Base-by-base conservation (phyloP, 2,329 filamentous ascomycete species). In the Hypomyces perniciosus region DNA sequence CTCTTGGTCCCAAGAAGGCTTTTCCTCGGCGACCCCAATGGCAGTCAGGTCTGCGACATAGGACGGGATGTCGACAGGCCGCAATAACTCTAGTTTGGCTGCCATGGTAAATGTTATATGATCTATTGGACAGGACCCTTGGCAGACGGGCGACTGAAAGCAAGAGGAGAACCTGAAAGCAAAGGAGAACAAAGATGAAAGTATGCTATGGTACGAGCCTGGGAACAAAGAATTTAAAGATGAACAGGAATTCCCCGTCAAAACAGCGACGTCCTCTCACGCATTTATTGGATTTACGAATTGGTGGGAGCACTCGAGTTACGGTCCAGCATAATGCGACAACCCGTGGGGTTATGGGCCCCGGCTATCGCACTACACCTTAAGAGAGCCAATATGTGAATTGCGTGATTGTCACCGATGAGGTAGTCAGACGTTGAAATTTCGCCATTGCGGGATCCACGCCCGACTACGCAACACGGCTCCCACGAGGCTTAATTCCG, bases 1-100 rank as follows among this genome's bases (percentile, higher is more conserved):
- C 8, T 57, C 51, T n/a, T 59, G 50, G 3, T 56, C 48, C 37
- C 20, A 20, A 20, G 52, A 47, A 5, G 56, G 43, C 12, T 55
- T 51, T 20, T 64, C 45, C 43, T 63, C 60, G 40, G 63, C 56
- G 37, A 65, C 55, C n/a, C 58, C 55, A 12, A 64, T 54, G 31
- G 62, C 49, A 4, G 52, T 47, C 35, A 60, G 59, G 37, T 62
- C 58, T 46, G 62, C 61, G 13, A 47, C 47, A 50, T 64, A 60
- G 52, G 51, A 50, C 47, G 56, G 58, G 52, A 60, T 56, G n/a
- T 56, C 57, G 44, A 51, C 54, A 48, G 49, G 59, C 48, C 44
- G 60, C 52, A 51, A 57, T 28, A 54, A 54, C 44, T 65, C 50
- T 43, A 57, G 57, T 39, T 54, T 57, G 13, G 58, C 55, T 33